phyloP scores from a whole-genome alignment of 1,284 basidiomycete species.

The Peniophora sp. region DNA sequence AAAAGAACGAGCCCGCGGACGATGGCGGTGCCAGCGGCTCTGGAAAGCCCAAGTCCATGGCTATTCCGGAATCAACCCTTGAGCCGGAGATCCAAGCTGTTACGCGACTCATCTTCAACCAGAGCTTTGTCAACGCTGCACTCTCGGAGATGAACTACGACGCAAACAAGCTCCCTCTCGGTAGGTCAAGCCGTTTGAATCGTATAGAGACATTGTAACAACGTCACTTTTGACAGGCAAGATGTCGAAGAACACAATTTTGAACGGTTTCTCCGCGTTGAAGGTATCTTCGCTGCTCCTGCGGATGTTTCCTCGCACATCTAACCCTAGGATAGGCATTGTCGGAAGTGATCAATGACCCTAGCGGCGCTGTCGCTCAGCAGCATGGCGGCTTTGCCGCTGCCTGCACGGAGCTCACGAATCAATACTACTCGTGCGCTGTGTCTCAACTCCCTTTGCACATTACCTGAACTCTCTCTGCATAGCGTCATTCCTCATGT shows the following conservation, averaged over 20 bases:
- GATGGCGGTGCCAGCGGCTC: conserved; percentile 27
- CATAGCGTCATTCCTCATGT: conserved; percentile 53
- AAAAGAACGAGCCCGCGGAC: conserved; percentile 26
- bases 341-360: conserved; percentile 43
- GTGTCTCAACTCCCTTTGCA: neutral
- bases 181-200: conserved; percentile 20
- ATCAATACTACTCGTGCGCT: conserved; percentile 49
- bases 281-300: conserved; percentile 28
- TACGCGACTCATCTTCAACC: conserved; percentile 50
- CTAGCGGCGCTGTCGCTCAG: conserved; percentile 30
- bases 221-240: conserved; percentile 36
- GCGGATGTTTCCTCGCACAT: neutral
- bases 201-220: neutral
- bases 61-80: conserved; percentile 41
- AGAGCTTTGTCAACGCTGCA: conserved; percentile 45
- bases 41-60: conserved; percentile 29
- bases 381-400: conserved; percentile 26
- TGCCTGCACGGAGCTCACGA: conserved; percentile 41
- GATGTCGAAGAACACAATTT: conserved; percentile 46
- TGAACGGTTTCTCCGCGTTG: conserved; percentile 50
- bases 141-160: conserved; percentile 68
- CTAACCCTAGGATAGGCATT: conserved; percentile 29
- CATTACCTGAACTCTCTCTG: neutral
- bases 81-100: conserved; percentile 41
- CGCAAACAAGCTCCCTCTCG: conserved; percentile 60